These are phyloP conservation scores for Colletotrichum chrysophilum DNA, from an alignment of 2,329 filamentous ascomycete genomes.

Conservation along the genomic window DNA sequence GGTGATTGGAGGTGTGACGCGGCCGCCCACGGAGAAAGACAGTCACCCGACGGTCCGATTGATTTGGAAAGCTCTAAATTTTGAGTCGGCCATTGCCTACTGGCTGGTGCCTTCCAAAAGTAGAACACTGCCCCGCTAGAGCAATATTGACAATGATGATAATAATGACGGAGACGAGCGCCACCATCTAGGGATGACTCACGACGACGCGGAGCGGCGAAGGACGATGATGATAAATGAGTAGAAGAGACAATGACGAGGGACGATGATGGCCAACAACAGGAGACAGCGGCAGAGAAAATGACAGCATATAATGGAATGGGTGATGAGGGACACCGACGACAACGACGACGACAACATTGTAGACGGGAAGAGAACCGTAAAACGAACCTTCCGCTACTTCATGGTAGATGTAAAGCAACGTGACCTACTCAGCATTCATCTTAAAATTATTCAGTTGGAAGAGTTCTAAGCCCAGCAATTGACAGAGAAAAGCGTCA, in stretches of 20 bases:
- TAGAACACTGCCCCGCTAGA: fast-evolving
- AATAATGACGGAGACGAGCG: neutral
- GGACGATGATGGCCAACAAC: fast-evolving
- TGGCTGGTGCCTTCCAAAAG: neutral
- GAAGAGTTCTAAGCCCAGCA: too few species aligned
- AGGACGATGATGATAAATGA: neutral
- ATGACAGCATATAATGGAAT: neutral
- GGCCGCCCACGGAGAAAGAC: neutral
- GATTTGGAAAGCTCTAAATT: neutral
- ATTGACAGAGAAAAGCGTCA: too few species aligned
- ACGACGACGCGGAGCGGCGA: neutral
- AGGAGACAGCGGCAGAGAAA: neutral
- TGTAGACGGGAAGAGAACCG: neutral
- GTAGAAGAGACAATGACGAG: fast-evolving
- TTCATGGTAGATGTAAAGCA: too few species aligned
- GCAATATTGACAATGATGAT: neutral
- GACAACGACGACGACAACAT: neutral
- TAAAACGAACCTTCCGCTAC: neutral
- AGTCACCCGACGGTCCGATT: neutral
- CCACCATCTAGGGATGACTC: neutral
- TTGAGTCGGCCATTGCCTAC: too few species aligned
- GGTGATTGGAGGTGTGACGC: neutral
- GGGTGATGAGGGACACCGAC: neutral
- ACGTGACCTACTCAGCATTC: too few species aligned
- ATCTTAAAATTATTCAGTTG: too few species aligned